Percentiles rank a stretch among this genome's conserved stretches.
phyloP scores from a whole-genome alignment of 169 alveolate species.

The Plasmodium yoelii region DNA sequence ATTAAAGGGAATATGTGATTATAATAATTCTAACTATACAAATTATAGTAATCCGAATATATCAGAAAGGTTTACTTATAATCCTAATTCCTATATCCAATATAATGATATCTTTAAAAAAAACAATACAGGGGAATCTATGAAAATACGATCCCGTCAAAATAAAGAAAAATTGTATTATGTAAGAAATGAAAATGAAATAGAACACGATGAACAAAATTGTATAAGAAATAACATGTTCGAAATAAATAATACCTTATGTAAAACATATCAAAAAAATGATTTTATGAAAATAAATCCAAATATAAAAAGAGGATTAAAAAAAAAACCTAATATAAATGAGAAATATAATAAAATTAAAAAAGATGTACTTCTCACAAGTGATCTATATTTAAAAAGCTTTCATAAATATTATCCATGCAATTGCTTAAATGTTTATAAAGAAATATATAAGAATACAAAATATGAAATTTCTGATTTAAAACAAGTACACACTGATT shows the following conservation, averaged over 20 bases:
- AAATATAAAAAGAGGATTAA: conserved; percentile 30
- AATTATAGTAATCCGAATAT: conserved; percentile 3
- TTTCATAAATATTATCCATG: conserved; percentile 24
- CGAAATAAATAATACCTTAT: conserved; percentile 13
- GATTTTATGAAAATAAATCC: conserved; percentile 19
- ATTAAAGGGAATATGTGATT: background rate
- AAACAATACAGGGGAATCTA: conserved; percentile 3
- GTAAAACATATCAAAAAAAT: conserved; percentile 3
- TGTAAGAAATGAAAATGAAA: conserved; percentile 6
- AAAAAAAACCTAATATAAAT: conserved; percentile 14
- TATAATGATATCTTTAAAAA: background rate
- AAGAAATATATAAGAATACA: conserved; percentile 6
- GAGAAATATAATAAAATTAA: conserved; percentile 46
- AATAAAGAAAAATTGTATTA: conserved; percentile 14
- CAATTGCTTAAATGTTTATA: conserved; percentile 32
- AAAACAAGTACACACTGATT: conserved; percentile 60
- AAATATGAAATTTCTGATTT: conserved; percentile 11
- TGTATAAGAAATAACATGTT: background rate
- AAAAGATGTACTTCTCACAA: conserved; percentile 10
- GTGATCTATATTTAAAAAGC: conserved; percentile 22
- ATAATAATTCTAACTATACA: background rate
- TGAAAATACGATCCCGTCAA: background rate
- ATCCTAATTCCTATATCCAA: background rate
- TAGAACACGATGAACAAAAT: conserved; percentile 7
- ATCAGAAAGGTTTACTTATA: background rate